These are phyloP conservation scores for Rhododendron griersonianum DNA, from an alignment of 148 eudicot species.

Conservation along the genomic window DNA sequence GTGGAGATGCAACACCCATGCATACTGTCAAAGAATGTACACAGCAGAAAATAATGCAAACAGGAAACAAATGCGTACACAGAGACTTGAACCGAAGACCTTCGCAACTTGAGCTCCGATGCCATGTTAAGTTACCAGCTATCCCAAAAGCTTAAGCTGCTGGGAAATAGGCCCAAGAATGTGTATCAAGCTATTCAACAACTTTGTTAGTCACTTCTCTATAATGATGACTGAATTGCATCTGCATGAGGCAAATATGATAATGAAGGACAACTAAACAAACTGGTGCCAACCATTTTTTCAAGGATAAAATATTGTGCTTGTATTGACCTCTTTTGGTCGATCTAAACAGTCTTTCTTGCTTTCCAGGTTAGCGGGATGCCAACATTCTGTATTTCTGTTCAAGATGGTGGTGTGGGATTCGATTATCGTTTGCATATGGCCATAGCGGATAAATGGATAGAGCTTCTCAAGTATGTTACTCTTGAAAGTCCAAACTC, in stretches of 20 bases:
- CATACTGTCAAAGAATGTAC: not conserved
- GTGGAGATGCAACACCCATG: not conserved
- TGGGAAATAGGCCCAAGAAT: not conserved
- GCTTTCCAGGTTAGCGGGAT: conserved; percentile 92
- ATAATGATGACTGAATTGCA: not conserved
- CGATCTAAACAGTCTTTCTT: not conserved
- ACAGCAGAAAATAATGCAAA: not conserved
- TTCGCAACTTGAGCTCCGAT: not conserved
- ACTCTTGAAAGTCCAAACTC: not conserved
- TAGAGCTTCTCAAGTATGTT: conserved; percentile 89
- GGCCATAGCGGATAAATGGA: conserved; percentile 99
- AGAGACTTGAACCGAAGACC: not conserved
- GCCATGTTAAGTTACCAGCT: not conserved
- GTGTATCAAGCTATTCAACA: not conserved
- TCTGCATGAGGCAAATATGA: not conserved
- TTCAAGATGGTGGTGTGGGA: conserved; percentile 93
- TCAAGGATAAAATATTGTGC: not conserved
- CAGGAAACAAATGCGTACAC: not conserved
- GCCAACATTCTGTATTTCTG: conserved; percentile 87
- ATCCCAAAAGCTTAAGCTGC: not conserved
- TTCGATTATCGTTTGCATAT: conserved; percentile 96
- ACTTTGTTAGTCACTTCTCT: not conserved
- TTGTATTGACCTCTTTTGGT: not conserved
- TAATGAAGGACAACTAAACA: not conserved
- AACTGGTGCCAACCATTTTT: not conserved